Evolutionary conservation across 768 basidiomycete genomes (phyloP).

Genomic region (Cystobasidium tubakii): DNA sequence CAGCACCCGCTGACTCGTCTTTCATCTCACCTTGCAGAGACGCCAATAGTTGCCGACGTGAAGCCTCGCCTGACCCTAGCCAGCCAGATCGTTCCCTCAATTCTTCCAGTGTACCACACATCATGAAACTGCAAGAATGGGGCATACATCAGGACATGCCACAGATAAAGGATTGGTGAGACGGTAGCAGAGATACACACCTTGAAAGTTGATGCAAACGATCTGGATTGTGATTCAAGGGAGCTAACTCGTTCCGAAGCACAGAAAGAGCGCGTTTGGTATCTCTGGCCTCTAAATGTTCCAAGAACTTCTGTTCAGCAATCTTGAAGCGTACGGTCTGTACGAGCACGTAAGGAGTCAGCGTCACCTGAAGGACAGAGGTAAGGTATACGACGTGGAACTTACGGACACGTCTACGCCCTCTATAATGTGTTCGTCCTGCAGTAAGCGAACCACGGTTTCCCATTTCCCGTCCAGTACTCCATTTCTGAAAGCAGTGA

Average conservation of each 20-base stretch:
- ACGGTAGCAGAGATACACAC: constrained; percentile 52
- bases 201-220: constrained; percentile 81
- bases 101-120: constrained; percentile 82
- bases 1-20: too few relatives aligned
- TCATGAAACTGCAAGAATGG: constrained; percentile 65
- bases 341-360: neutral
- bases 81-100: constrained; percentile 71
- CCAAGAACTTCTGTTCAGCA: constrained; percentile 91
- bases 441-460: constrained; percentile 48
- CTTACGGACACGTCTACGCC: constrained; percentile 20
- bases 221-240: constrained; percentile 69
- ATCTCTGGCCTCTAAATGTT: constrained; percentile 73
- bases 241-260: constrained; percentile 79
- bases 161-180: neutral
- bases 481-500: constrained; percentile 48
- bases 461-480: constrained; percentile 51
- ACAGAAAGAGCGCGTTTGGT: constrained; percentile 76
- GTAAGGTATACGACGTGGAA: neutral
- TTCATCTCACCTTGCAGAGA: constrained; percentile 78
- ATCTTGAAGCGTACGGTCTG: constrained; percentile 63
- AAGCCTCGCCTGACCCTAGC: constrained; percentile 79
- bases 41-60: constrained; percentile 67
- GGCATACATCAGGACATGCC: neutral
- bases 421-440: constrained; percentile 37
- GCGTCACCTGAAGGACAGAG: too few relatives aligned